Evolutionary conservation across 2,329 filamentous ascomycete species (phyloP).

Genomic region (Botrytis fabae): DNA sequence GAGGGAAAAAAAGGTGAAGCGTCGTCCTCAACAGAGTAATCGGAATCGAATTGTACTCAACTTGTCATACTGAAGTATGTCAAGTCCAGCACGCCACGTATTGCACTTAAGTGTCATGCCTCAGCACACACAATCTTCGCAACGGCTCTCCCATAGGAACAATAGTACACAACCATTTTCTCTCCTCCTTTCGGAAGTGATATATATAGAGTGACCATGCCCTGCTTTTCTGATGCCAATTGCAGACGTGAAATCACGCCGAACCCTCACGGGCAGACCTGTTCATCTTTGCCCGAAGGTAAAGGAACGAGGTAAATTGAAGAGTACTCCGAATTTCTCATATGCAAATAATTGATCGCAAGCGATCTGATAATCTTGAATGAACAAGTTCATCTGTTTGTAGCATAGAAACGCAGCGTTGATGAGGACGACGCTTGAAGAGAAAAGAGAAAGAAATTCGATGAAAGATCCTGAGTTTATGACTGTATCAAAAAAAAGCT

Average conservation of each 20-base stretch:
- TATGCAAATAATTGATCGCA: slow-evolving; percentile 57
- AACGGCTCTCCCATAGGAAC: slow-evolving; percentile 87
- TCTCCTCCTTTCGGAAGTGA: slow-evolving; percentile 34
- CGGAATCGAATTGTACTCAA: slow-evolving; percentile 44
- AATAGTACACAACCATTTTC: slow-evolving; percentile 43
- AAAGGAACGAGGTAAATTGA: slow-evolving; percentile 56
- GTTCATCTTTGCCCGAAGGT: slow-evolving; percentile 46
- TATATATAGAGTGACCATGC: slow-evolving; percentile 42
- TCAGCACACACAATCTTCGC: slow-evolving; percentile 80
- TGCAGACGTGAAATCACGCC: slow-evolving; percentile 80
- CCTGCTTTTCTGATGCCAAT: slow-evolving; percentile 92
- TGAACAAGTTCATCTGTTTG: slow-evolving; percentile 60
- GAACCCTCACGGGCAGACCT: slow-evolving; percentile 82
- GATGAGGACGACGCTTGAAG: slow-evolving; percentile 72
- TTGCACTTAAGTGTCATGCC: slow-evolving; percentile 85
- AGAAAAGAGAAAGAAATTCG: slow-evolving; percentile 28
- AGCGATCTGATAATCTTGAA: slow-evolving; percentile 37
- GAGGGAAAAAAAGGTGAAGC: slow-evolving; percentile 37
- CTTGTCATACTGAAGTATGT: slow-evolving; percentile 31
- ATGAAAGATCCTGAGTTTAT: background rate
- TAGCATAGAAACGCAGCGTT: slow-evolving; percentile 97
- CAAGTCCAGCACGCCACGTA: slow-evolving; percentile 72
- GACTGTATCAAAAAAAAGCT: slow-evolving; percentile 2
- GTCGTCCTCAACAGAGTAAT: slow-evolving; percentile 43
- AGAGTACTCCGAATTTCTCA: slow-evolving; percentile 99